Evolutionary conservation across 2,329 filamentous ascomycete species (phyloP), one percentile per base, ranked within the genome.

Genomic region (Aspergillus neoniger): DNA sequence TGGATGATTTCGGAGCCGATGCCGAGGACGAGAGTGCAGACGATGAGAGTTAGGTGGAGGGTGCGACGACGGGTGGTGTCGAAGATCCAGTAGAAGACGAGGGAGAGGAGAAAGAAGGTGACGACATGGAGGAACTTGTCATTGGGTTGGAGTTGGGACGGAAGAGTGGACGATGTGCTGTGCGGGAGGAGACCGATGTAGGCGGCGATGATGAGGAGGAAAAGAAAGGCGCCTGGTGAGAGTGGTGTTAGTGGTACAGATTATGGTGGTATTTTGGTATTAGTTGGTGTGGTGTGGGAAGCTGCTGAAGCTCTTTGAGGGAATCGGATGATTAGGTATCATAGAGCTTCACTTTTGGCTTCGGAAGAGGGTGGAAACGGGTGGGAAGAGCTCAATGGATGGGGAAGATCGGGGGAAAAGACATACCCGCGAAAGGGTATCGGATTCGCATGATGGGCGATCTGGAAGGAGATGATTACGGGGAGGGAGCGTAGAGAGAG

Each of bases 21-120:
- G 30, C 79, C 80, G 6, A 83, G 72, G 12, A 80, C 79, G 44
- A 89, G 78, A 5, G 93, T 96, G 79, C 92, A 96, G 62, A 92
- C 82, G 21, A 92, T 75, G 25, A 97, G 80, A 14, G 93, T 96
- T 65, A 96, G 80, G 77, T 99, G 90, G 52, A 96, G 81, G 19
- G 88, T 89, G 67, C 94, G 91, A 55, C 94, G 88, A 64, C 95
- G 91, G 64, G 88, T 90, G 55, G 92, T 96, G 76, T 99, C 95
- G 69, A 97, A 80, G 73, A 97, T 91, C 92, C 95, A 99, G 86
- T 99, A 99, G 83, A 98, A 98, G 68, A 85, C 74, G 47, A 83
- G 69, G 15, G 94, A 96, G 56, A 99, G 85, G 67, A 91, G 74
- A 83, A 98, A 96, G 82, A 99, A 98, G 70, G 91, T 93, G 60